Base-by-base conservation (phyloP, 2,329 filamentous ascomycete genomes). In the Coleophoma eucalyptorum region DNA sequence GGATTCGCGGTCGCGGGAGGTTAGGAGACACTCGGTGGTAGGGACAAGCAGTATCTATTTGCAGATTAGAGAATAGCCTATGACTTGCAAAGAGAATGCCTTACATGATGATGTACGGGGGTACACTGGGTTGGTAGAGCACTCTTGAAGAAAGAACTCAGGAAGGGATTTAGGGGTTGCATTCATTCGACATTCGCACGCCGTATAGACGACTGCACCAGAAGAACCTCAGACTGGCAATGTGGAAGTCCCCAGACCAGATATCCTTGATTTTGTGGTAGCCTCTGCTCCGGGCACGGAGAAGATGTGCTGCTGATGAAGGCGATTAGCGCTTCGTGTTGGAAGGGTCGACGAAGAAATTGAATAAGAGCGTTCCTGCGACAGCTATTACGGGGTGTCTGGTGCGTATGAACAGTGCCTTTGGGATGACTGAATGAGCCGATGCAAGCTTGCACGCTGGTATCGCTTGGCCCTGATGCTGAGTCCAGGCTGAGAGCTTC, bases 61-160 rank as follows among this genome's bases (percentile, higher is more conserved):
- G 6, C 26, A 59, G 34, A 51, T n/a, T 34, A 20, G 26, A 12
- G 12, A 47, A 43, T 6, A 46, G 43, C 42, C 33, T 37, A 49
- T 13, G 33, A 37, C 40, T 20, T n/a, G 38, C 47, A 18, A 40
- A n/a, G 34, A 26, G 51, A 50, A 32, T 37, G 34, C 35, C 73
- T 61, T 75, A 85, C 83, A 77, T 97, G 90, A 70, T 96, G 90
- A 71, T 94, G 88, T 58, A 91, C 81, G 50, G 94, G 92, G 57
- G 86, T 83, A 78, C 94, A 97, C 84, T 97, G 93, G 65, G 87
- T 78, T 62, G 89, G 87, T 68, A 97, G 81, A 70, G 90, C 85
- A 82, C 91, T 97, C 78, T 90, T 91, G 81, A 97, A 97, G 84
- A 99, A 97, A 80, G 93, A 91, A 79, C 89, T 87, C 72, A 99